Evolutionary conservation across 2,329 filamentous ascomycete genomes (phyloP), one percentile per base, ranked within the genome.

Genomic region (Beauveria bassiana): DNA sequence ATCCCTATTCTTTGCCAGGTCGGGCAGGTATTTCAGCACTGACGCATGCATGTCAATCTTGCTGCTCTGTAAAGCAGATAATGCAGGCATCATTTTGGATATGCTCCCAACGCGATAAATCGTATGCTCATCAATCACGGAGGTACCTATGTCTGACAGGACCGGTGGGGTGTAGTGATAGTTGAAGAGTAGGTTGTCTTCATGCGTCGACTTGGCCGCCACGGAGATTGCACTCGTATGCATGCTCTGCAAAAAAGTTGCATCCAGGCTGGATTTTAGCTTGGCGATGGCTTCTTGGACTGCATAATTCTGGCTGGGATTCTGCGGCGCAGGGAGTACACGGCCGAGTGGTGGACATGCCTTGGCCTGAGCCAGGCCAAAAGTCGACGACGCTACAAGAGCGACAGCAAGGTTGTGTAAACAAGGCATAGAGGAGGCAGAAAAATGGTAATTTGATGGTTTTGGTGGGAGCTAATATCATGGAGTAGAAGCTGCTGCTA

Each of bases 11-110:
- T 68, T 64, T 45, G 61, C 68, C 47, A 75, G 66, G 53, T 75
- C 71, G 0, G 79, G 77, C 6, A 81, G 67, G 58, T 79, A 78
- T 42, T 78, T 73, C 1, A 78, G 73, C 5, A 83, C 70, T 1
- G 76, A 76, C 51, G 75, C 75, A 2, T 79, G 72, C 69, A 74
- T 55, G 16, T 72, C 67, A 14, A 76, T 68, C 2, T 69, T 66
- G 0, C 63, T 63, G 16, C 66, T 68, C 57, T 71, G 67, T 3
- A 75, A 65, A 1, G 69, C 65, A 1, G 71, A 69, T 12, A 79
- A 65, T 0, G 67, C 68, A 0, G 73, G 68, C 6, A 75, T 64
- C 2, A 75, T 56, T 62, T 75, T 76, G 0, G 73, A 71, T 1
- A 72, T 66, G 59, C 72, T 75, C 0, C 71, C 74, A 6, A 75